These are phyloP conservation scores for Zoysia pacifica DNA, from an alignment of 176 grass and related monocot genomes.

Conservation along the genomic window DNA sequence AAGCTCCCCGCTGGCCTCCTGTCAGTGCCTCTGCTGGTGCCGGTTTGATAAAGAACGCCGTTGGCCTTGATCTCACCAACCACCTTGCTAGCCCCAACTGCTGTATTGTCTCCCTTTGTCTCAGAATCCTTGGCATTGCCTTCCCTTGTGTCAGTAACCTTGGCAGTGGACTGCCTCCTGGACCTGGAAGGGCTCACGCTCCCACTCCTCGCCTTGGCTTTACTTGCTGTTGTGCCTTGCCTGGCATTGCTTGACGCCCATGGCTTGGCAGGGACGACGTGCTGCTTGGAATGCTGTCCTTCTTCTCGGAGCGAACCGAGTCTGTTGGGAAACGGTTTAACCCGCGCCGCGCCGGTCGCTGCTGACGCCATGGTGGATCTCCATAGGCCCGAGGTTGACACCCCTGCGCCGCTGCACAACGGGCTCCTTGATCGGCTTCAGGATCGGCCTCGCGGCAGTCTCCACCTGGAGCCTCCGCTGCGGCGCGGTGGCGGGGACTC, in stretches of 20 bases:
- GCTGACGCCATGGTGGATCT: constrained; percentile 60
- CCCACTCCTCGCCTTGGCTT: constrained; percentile 48
- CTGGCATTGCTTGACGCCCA: constrained; percentile 47
- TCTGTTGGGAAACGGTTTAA: constrained; percentile 33
- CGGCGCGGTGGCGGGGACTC: constrained; percentile 7
- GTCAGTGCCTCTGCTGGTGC: not conserved
- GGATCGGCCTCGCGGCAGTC: not conserved
- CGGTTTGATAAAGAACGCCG: constrained; percentile 7
- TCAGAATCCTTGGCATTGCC: constrained; percentile 38
- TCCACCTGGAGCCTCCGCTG: not conserved
- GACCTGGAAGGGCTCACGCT: constrained; percentile 62
- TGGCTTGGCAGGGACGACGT: constrained; percentile 29
- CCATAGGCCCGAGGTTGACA: constrained; percentile 71
- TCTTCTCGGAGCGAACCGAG: constrained; percentile 48
- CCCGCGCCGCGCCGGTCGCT: not conserved
- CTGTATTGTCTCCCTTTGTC: constrained; percentile 30
- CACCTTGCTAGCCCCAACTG: constrained; percentile 34
- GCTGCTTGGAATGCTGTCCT: constrained; percentile 26
- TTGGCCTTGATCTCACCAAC: constrained; percentile 33
- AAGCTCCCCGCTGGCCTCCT: constrained; percentile 60
- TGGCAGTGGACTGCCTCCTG: constrained; percentile 57
- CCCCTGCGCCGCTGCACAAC: constrained; percentile 56
- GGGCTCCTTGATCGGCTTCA: constrained; percentile 52
- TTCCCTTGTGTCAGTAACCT: constrained; percentile 36
- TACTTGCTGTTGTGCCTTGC: constrained; percentile 22